Conservation (phyloP, 306 rosid genomes). For the Quercus glauca region DNA sequence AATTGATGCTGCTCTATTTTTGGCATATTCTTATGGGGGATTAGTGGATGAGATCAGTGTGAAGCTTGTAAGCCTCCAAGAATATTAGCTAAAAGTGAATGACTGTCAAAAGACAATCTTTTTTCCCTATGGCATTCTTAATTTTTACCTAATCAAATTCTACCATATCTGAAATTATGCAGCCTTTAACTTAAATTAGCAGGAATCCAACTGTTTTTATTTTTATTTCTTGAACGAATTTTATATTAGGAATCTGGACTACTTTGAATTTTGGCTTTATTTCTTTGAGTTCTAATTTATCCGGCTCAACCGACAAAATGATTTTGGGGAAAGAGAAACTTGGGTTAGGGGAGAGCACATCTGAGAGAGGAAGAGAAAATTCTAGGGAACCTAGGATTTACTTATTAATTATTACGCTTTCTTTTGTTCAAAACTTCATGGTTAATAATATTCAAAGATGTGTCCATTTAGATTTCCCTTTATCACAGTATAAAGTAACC, state of each 20-base stretch:
- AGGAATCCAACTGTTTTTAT: not conserved
- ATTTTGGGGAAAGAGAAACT: too few relatives aligned
- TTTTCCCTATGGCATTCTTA: not conserved
- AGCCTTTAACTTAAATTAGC: not conserved
- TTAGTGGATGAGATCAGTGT: conserved; percentile 28
- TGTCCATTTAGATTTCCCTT: too few relatives aligned
- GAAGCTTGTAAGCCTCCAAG: conserved; percentile 2
- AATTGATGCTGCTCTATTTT: conserved; percentile 41
- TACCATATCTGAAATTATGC: not conserved
- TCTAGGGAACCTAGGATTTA: too few relatives aligned
- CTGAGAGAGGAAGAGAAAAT: too few relatives aligned
- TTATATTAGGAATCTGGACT: not conserved
- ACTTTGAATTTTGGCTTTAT: not conserved
- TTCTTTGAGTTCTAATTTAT: not conserved
- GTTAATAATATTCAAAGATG: too few relatives aligned
- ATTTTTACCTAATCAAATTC: not conserved
- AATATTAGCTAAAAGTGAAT: not conserved
- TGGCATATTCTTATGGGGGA: conserved; percentile 31
- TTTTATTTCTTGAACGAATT: not conserved
- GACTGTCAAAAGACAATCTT: not conserved
- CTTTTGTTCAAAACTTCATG: too few relatives aligned
- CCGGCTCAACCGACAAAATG: too few relatives aligned
- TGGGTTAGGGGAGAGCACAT: too few relatives aligned
- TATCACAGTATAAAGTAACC: too few relatives aligned
- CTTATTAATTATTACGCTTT: too few relatives aligned